Conservation (phyloP, 2,329 filamentous ascomycete genomes). For the Trichoderma sp. region DNA sequence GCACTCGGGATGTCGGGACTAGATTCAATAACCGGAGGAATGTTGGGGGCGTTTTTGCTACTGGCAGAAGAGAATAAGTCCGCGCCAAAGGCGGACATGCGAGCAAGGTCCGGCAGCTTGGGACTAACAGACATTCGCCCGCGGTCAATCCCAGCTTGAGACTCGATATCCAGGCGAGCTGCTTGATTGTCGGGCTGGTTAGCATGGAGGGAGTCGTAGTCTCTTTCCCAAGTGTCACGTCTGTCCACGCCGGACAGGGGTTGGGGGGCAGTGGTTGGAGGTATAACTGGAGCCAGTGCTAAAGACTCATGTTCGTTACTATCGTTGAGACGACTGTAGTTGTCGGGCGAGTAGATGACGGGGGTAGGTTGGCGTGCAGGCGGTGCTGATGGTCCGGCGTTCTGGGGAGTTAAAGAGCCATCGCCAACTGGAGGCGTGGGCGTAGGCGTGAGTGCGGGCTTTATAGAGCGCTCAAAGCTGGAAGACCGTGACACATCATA, state of each 20-base stretch:
- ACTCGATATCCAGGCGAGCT: conserved; percentile 31
- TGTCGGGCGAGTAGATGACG: conserved; percentile 74
- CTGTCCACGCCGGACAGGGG: conserved; percentile 10
- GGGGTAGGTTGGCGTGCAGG: conserved; percentile 53
- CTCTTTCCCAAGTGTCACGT: conserved; percentile 28
- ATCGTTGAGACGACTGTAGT: conserved; percentile 72
- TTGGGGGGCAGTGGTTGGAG: conserved; percentile 36
- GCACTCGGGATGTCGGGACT: no score
- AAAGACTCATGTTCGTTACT: conserved; percentile 62
- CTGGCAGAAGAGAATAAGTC: conserved; percentile 51
- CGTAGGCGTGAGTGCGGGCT: background rate
- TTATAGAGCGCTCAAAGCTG: conserved; percentile 22
- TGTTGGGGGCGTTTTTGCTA: background rate
- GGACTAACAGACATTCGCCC: conserved; percentile 23
- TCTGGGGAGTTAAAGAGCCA: conserved; percentile 2
- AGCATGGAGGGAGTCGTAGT: conserved; percentile 13
- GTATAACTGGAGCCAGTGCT: conserved; percentile 59
- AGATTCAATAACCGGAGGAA: background rate
- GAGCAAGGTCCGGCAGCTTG: conserved; percentile 43
- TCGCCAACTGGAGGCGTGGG: conserved; percentile 15
- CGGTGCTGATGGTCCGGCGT: background rate
- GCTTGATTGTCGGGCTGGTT: background rate
- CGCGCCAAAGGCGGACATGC: conserved; percentile 62
- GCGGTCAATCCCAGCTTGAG: conserved; percentile 13
- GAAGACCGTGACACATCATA: conserved; percentile 19